Evolutionary conservation across 768 basidiomycete species (phyloP).

Genomic region (Asterophora lycoperdoides): DNA sequence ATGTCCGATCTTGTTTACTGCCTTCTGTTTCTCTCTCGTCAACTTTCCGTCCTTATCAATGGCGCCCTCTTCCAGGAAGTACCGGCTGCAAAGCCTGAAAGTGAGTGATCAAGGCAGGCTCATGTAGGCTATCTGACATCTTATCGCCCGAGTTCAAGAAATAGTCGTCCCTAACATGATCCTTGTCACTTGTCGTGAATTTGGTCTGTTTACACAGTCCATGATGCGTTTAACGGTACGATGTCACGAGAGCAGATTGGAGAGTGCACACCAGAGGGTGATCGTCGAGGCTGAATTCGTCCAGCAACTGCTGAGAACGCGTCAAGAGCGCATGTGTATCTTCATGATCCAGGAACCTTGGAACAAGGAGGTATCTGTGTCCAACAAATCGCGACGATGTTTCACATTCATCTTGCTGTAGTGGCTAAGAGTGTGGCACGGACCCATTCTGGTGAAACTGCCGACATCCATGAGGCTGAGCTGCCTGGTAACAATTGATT

Average conservation of each 20-base stretch:
- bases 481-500: background rate
- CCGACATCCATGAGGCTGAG: background rate
- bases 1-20: conserved; percentile 95
- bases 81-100: conserved; percentile 44
- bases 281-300: conserved; percentile 69
- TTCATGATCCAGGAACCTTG: conserved; percentile 58
- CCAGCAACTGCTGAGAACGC: conserved; percentile 71
- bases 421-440: conserved; percentile 12
- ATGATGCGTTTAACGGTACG: background rate
- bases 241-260: background rate
- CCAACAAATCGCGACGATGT: conserved; percentile 5
- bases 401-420: conserved; percentile 2
- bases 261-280: conserved; percentile 68
- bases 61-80: conserved; percentile 90
- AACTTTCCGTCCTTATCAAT: conserved; percentile 67
- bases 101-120: background rate
- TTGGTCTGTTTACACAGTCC: conserved; percentile 54
- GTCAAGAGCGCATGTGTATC: conserved; percentile 59
- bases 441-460: conserved; percentile 63
- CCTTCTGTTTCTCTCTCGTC: conserved; percentile 61
- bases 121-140: conserved; percentile 42
- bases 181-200: conserved; percentile 77
- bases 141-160: conserved; percentile 92
- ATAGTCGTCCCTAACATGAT: conserved; percentile 89
- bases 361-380: conserved; percentile 73